A percentile compares a stretch with the other conserved stretches of the same genome.
Conservation (phyloP, 768 basidiomycete species). For the Thelephora ganbajun region DNA sequence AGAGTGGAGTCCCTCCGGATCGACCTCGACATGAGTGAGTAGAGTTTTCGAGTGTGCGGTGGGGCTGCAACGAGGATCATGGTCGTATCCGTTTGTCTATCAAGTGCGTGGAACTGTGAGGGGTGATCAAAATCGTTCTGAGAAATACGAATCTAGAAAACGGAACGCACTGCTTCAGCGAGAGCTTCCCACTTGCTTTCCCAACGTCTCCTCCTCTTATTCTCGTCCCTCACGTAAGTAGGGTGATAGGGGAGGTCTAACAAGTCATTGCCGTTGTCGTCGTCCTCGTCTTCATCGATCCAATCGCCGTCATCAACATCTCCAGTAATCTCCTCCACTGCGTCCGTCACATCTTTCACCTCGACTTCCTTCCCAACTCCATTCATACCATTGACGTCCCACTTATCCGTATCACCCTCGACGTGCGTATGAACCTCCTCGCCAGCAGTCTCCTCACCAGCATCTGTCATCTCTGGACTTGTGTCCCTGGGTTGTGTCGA, state of each 20-base stretch:
- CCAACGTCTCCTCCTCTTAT: constrained; percentile 60
- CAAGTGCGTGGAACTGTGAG: constrained; percentile 61
- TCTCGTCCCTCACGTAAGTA: constrained; percentile 46
- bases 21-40: constrained; percentile 51
- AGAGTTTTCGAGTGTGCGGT: constrained; percentile 54
- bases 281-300: constrained; percentile 60
- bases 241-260: constrained; percentile 70
- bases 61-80: constrained; percentile 65
- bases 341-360: constrained; percentile 16
- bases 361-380: constrained; percentile 24
- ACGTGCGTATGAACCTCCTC: constrained; percentile 27
- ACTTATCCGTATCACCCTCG: constrained; percentile 9
- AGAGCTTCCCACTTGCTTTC: constrained; percentile 66
- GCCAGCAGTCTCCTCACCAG: constrained; percentile 70
- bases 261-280: constrained; percentile 52
- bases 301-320: constrained; percentile 40
- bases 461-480: constrained; percentile 54
- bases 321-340: constrained; percentile 17
- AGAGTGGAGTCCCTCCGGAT: constrained; percentile 44
- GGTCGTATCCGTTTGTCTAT: constrained; percentile 71
- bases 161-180: constrained; percentile 45
- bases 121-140: constrained; percentile 1
- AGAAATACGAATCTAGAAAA: not conserved
- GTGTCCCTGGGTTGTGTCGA: constrained; percentile 77
- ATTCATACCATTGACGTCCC: constrained; percentile 17